phyloP scores from a whole-genome alignment of 768 basidiomycete genomes.

The Termitomyces sp. region DNA sequence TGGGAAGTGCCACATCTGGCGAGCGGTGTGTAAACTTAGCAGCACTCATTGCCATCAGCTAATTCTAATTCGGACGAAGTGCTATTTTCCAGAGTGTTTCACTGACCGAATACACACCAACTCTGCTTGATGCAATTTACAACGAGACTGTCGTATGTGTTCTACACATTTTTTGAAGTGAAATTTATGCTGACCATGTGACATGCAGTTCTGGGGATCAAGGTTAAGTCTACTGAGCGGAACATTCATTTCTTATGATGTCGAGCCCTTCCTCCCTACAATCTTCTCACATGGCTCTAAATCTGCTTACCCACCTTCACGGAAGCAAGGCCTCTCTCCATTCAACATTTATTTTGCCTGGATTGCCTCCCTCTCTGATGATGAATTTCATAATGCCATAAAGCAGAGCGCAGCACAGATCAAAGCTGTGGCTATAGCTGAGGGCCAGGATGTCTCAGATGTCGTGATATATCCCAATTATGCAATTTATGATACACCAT shows the following conservation, averaged over 20 bases:
- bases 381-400: conserved; percentile 32
- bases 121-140: conserved; percentile 31
- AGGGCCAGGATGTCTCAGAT: conserved; percentile 31
- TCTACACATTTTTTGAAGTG: not conserved
- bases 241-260: conserved; percentile 36
- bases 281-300: conserved; percentile 30
- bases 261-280: conserved; percentile 44
- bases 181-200: not conserved
- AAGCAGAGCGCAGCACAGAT: conserved; percentile 33
- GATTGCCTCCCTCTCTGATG: conserved; percentile 30
- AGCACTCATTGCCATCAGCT: not conserved
- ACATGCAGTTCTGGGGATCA: conserved; percentile 38
- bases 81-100: conserved; percentile 37
- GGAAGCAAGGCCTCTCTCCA: conserved; percentile 32
- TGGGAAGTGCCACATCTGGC: conserved; percentile 26
- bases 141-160: conserved; percentile 36
- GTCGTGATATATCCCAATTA: conserved; percentile 56
- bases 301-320: conserved; percentile 44
- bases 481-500: conserved; percentile 44
- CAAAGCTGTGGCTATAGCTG: conserved; percentile 26
- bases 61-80: not conserved
- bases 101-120: conserved; percentile 26
- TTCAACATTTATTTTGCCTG: conserved; percentile 45
- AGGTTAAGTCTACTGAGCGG: conserved; percentile 21
- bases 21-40: conserved; percentile 12